Evolutionary conservation across 352 stramenopile genomes (phyloP).

Genomic region (Phytophthora pisi): DNA sequence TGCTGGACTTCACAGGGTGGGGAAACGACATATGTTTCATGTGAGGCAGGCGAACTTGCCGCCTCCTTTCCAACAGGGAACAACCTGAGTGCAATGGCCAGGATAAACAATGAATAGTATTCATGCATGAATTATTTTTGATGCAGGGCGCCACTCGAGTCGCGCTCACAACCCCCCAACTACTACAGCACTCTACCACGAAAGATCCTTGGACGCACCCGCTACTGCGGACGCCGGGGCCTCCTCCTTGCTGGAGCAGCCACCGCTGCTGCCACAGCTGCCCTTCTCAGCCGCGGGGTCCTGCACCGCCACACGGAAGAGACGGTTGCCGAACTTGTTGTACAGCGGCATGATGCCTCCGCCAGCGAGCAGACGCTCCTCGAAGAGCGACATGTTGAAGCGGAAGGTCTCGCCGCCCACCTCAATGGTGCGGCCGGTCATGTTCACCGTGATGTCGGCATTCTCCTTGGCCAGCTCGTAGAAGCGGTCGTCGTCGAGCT

Average conservation of each 20-base stretch:
- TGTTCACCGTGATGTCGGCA: conserved; percentile 79
- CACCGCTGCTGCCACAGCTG: conserved; percentile 44
- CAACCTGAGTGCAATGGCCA: too few species aligned
- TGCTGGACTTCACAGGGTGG: too few species aligned
- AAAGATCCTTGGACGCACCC: conserved; percentile 55
- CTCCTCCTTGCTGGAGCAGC: conserved; percentile 46
- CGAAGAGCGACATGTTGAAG: conserved; percentile 90
- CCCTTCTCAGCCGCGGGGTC: conserved; percentile 47
- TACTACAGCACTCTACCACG: conserved; percentile 51
- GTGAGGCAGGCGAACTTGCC: too few species aligned
- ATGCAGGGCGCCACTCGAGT: neutral
- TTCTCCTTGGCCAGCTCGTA: conserved; percentile 83
- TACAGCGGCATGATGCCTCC: conserved; percentile 89
- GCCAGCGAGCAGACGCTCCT: conserved; percentile 79
- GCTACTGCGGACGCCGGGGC: conserved; percentile 36
- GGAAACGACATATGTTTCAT: too few species aligned
- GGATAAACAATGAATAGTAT: neutral
- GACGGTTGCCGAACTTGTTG: conserved; percentile 85
- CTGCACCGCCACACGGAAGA: conserved; percentile 86
- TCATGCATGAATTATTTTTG: conserved; percentile 22
- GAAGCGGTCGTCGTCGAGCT: conserved; percentile 79
- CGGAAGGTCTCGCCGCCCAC: conserved; percentile 75
- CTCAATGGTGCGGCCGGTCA: conserved; percentile 82
- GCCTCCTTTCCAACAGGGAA: too few species aligned
- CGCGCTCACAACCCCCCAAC: conserved; percentile 2